Base-by-base conservation (phyloP, 768 basidiomycete species). In the button mushroom (Agaricus bisporus) region DNA sequence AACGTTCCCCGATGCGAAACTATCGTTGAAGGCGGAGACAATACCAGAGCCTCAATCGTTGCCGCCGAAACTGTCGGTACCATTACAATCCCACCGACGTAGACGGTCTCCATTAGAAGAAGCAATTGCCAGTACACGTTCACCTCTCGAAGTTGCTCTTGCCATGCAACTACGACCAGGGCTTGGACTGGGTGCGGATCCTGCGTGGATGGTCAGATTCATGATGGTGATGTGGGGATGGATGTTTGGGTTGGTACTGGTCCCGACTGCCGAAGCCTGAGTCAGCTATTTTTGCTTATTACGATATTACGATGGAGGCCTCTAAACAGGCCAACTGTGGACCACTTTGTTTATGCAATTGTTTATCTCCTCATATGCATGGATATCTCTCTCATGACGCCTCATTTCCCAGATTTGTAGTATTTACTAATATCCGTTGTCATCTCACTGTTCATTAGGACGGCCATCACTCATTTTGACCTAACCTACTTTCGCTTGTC, bases 221-320 rank as follows among this genome's bases (percentile, higher is more conserved):
- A 66, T 89, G 67, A 88, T 90, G 86, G 73, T 82, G 28, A 77
- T 88, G 67, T 88, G 86, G 64, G 87, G 86, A 20, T 89, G 87
- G 87, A 74, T 89, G 58, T 77, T 82, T 39, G 76, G 88, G 28
- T 70, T 84, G 39, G 68, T 82, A 20, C 47, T 54, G 44, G 52
- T 54, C 14, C 52, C 52, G 4, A 28, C 37, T 18, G 25, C 45
- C 39, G 36, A 41, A 18, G 8, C 28, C 8, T 51, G 49, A 51
- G 18, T 25, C 25, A 17, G 4, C 12, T 14, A 7, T 28, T 41
- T 35, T 12, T 36, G 14, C 7, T 39, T 49, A 10, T 10, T 35
- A 17, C 28, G 26, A n/a, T 22, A 11, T 32, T 6, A 11, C 8
- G 25, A 6, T 37, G 18, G 8, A 48, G 32, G 11, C 10, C 17